phyloP scores from a whole-genome alignment of 2,329 filamentous ascomycete genomes.

The Fusarium sp. region DNA sequence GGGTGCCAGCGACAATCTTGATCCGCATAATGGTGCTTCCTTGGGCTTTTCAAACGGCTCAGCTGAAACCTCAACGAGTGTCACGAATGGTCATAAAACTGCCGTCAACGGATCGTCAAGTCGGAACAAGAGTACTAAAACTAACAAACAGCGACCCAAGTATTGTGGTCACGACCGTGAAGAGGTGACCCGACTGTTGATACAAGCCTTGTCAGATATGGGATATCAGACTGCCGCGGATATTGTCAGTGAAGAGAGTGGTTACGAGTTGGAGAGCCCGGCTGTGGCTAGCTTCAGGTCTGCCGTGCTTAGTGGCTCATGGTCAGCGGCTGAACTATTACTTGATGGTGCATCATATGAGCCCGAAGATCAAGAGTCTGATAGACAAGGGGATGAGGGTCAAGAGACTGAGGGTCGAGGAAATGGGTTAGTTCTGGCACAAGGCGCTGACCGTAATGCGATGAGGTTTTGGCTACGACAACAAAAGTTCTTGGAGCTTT shows the following conservation, averaged over 20 bases:
- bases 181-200: conserved; percentile 90
- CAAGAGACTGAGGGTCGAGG: conserved; percentile 38
- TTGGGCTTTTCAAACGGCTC: conserved; percentile 52
- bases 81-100: conserved; percentile 60
- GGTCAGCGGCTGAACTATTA: conserved; percentile 85
- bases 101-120: conserved; percentile 64
- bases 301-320: conserved; percentile 81
- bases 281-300: conserved; percentile 86
- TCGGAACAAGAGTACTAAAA: conserved; percentile 39
- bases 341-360: conserved; percentile 66
- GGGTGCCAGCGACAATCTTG: conserved; percentile 62
- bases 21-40: conserved; percentile 65
- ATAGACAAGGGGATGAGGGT: too few relatives aligned
- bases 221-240: conserved; percentile 83
- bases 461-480: conserved; percentile 91
- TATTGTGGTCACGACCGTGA: conserved; percentile 91
- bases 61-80: conserved; percentile 47
- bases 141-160: conserved; percentile 38
- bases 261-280: conserved; percentile 84
- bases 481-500: conserved; percentile 92
- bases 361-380: conserved; percentile 42
- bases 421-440: conserved; percentile 76
- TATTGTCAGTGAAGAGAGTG: conserved; percentile 80
- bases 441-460: conserved; percentile 76
- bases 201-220: conserved; percentile 89